Base-by-base conservation (phyloP, 2,329 filamentous ascomycete species). In the Aspergillus uvarum region DNA sequence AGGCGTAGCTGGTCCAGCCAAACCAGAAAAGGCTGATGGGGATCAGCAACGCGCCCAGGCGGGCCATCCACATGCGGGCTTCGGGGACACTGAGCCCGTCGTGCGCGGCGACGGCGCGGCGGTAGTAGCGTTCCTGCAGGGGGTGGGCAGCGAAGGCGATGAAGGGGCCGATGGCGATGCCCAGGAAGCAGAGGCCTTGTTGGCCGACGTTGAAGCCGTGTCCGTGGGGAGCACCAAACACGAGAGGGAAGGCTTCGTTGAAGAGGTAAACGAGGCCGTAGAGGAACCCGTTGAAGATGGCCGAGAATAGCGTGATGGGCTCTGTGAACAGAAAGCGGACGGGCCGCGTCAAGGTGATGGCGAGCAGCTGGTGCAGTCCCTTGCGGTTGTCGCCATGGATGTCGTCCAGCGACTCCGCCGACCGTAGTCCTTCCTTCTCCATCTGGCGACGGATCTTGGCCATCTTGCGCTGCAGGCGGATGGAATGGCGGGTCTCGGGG, bases 251-350 rank as follows among this genome's bases (percentile, higher is more conserved):
- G 0, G 86, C 87, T 71, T 91, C 87, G 56, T 91, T 85, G 72
- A 89, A 90, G 80, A 89, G 88, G 77, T 91, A 91, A 71, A 91
- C 90, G 10, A 92, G 82, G 4, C 87, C 87, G 61, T 91, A 89
- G 22, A 84, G 85, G 77, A 91, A 91, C n/a, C 88, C 89, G 10
- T 70, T 70, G 61, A 70, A 72, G 29, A 69, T 64, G 5, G 68
- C 69, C 1, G 68, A 72, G 58, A 70, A 71, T 11, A 54, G 49
- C 0, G 69, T 70, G 50, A 72, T 72, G n/a, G 70, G 68, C 31
- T 72, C 69, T 0, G 69, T 66, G 47, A 72, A 66, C n/a, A 71
- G 60, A 49, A 72, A 72, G 7, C 67, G 62, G 60, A 85, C 87
- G 6, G 90, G 85, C 0, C 90, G 82, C 0, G 88, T 90, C 7